phyloP scores from a whole-genome alignment of 2,329 filamentous ascomycete species.

The Chaetomiaceae sp. region DNA sequence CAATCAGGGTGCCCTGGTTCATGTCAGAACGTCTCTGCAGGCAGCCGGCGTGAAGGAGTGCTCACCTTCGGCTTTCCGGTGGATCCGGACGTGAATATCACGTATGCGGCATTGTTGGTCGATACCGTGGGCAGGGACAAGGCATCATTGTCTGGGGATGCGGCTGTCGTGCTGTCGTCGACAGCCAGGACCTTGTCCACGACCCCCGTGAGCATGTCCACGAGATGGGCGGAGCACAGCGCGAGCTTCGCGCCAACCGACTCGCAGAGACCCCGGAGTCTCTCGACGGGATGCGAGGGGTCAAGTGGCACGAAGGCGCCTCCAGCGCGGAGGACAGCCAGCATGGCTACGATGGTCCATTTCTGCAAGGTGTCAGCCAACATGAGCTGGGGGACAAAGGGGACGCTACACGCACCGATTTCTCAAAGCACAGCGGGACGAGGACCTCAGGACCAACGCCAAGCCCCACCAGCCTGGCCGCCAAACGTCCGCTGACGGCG shows the following conservation, averaged over 20 bases:
- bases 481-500: conserved; percentile 33
- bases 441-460: conserved; percentile 21
- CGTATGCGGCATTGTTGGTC: conserved; percentile 21
- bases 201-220: conserved; percentile 13
- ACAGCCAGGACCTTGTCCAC: conserved; percentile 13
- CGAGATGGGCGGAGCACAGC: conserved; percentile 18
- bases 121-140: neutral
- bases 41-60: neutral
- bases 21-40: neutral
- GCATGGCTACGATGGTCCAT: conserved; percentile 26
- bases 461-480: conserved; percentile 29
- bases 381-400: neutral
- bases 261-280: conserved; percentile 22
- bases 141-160: neutral
- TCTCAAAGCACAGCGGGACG: conserved; percentile 36
- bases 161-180: conserved; percentile 8
- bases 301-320: conserved; percentile 27
- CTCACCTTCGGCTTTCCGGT: conserved; percentile 25
- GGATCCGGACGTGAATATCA: conserved; percentile 26
- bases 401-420: conserved; percentile 21
- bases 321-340: conserved; percentile 27
- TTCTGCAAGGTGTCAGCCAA: conserved; percentile 8
- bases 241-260: conserved; percentile 20
- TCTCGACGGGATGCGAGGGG: conserved; percentile 24
- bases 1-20: conserved; percentile 21